Percentiles rank a stretch among this genome's conserved stretches.
phyloP scores from a whole-genome alignment of 192 early-diverging fungal genomes.

The Rhizophagus sp. region DNA sequence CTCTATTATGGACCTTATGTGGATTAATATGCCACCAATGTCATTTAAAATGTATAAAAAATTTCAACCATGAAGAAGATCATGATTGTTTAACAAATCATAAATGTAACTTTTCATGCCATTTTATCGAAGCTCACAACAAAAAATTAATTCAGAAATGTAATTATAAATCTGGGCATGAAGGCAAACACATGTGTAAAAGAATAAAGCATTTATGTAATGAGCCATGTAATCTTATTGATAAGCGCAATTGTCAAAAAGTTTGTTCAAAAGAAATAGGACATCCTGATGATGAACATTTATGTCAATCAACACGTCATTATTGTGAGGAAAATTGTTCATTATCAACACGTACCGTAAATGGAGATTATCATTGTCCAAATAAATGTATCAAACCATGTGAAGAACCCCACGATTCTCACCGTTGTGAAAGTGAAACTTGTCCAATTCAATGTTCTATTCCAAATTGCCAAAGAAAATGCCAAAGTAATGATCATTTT shows the following conservation, averaged over 20 bases:
- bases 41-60: slow-evolving; percentile 22
- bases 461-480: background rate
- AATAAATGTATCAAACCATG: slow-evolving; percentile 26
- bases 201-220: slow-evolving; percentile 10
- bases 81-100: slow-evolving; percentile 34
- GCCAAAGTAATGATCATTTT: slow-evolving; percentile 26
- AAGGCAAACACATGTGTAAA: slow-evolving; percentile 18
- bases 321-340: slow-evolving; percentile 33
- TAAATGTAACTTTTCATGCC: slow-evolving; percentile 14
- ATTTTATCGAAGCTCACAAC: slow-evolving; percentile 19
- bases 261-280: slow-evolving; percentile 28
- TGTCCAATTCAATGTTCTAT: slow-evolving; percentile 28
- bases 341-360: background rate
- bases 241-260: slow-evolving; percentile 22
- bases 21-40: slow-evolving; percentile 9
- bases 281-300: slow-evolving; percentile 25
- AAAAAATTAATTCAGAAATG: slow-evolving; percentile 1
- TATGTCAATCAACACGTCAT: slow-evolving; percentile 28
- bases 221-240: background rate
- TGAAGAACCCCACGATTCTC: slow-evolving; percentile 8
- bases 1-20: slow-evolving; percentile 15
- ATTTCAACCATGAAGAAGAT: background rate
- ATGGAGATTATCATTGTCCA: slow-evolving; percentile 15
- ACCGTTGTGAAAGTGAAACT: slow-evolving; percentile 23
- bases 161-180: slow-evolving; percentile 12